A percentile compares a stretch with the other conserved stretches of the same genome.
Conservation (phyloP, 352 stramenopile genomes). For the Pythium phragmiticola region DNA sequence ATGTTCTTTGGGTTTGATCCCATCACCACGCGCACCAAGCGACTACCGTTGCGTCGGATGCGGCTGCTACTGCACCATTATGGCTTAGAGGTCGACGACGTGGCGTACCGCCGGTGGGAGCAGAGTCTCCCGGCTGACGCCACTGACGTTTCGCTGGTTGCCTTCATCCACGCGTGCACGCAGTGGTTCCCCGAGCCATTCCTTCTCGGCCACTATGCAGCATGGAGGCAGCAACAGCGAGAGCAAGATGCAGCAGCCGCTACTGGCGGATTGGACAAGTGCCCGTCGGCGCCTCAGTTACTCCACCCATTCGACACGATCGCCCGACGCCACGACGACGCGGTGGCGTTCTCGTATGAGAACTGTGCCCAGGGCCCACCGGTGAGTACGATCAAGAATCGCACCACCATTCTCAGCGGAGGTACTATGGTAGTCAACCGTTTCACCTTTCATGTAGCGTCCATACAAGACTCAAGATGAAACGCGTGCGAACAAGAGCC, state of each 20-base stretch:
- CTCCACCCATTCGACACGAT: slow-evolving; percentile 53
- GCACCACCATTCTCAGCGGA: not conserved
- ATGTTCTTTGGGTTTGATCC: slow-evolving; percentile 51
- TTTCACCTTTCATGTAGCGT: slow-evolving; percentile 5
- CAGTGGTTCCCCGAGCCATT: slow-evolving; percentile 54
- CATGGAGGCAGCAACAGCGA: slow-evolving; percentile 9
- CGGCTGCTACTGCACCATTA: slow-evolving; percentile 46
- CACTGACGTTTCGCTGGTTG: slow-evolving; percentile 36
- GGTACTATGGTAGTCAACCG: too few species aligned
- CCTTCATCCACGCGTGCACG: slow-evolving; percentile 44
- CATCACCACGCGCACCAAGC: slow-evolving; percentile 30
- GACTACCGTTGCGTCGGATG: slow-evolving; percentile 34
- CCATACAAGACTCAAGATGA: slow-evolving; percentile 24
- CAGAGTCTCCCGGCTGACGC: slow-evolving; percentile 38
- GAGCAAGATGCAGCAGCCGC: not conserved
- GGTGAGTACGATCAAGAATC: slow-evolving; percentile 2
- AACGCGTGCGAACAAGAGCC: slow-evolving; percentile 27
- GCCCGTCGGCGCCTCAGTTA: slow-evolving; percentile 30
- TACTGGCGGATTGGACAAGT: slow-evolving; percentile 21
- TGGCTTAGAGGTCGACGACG: slow-evolving; percentile 36
- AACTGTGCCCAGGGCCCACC: slow-evolving; percentile 34
- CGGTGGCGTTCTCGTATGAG: slow-evolving; percentile 49
- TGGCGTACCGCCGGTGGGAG: slow-evolving; percentile 56
- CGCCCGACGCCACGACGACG: slow-evolving; percentile 36
- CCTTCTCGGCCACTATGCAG: slow-evolving; percentile 33